Conservation (phyloP, 2,329 filamentous ascomycete genomes). For the Pezicula rhizophila region DNA sequence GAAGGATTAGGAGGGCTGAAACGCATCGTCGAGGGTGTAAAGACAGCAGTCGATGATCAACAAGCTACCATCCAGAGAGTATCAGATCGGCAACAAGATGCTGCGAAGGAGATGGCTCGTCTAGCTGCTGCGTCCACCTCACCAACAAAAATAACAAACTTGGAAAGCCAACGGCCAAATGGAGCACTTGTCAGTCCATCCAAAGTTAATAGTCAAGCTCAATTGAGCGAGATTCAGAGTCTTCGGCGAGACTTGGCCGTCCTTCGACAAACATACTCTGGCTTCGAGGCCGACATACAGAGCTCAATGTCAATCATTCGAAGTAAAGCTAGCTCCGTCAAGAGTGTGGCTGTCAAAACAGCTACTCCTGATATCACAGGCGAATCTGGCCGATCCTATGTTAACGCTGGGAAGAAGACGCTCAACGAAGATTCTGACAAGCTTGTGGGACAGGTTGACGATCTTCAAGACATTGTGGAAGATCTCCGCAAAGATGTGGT, state of each 20-base stretch:
- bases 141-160: constrained; percentile 22
- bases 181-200: constrained; percentile 22
- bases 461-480: constrained; percentile 94
- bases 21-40: constrained; percentile 78
- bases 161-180: constrained; percentile 16
- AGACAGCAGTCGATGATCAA: constrained; percentile 78
- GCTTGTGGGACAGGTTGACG: constrained; percentile 87
- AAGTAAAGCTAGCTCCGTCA: constrained; percentile 75
- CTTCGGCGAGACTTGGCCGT: constrained; percentile 85
- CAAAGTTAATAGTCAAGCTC: constrained; percentile 39
- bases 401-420: constrained; percentile 79
- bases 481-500: constrained; percentile 97
- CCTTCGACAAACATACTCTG: constrained; percentile 86
- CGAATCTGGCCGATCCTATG: constrained; percentile 77
- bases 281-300: constrained; percentile 82
- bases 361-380: constrained; percentile 66
- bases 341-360: constrained; percentile 65
- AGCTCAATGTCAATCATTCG: constrained; percentile 81
- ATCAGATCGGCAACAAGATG: constrained; percentile 83
- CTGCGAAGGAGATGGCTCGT: constrained; percentile 76
- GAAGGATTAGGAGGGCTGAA: constrained; percentile 79
- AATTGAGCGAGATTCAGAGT: constrained; percentile 72
- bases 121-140: constrained; percentile 19
- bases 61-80: constrained; percentile 76
- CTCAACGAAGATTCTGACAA: constrained; percentile 83